phyloP scores from a whole-genome alignment of 2,329 filamentous ascomycete species.

The Plenodomus lindquistii region DNA sequence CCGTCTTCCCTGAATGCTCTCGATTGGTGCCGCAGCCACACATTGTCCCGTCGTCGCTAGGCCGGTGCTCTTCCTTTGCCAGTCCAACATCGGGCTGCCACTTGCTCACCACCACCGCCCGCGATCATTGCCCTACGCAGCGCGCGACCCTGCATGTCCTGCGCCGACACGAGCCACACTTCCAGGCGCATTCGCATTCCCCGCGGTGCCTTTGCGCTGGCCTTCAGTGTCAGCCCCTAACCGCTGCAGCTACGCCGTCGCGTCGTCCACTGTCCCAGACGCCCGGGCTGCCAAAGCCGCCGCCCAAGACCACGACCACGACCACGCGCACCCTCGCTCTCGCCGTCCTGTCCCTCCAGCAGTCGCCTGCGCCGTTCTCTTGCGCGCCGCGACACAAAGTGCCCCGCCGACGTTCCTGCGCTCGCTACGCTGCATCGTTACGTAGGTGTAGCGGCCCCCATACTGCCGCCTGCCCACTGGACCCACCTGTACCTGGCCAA shows the following conservation, averaged over 20 bases:
- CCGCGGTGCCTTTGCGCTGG: conserved; percentile 6
- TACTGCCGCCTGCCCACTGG: conserved; percentile 32
- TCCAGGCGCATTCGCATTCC: conserved; percentile 14
- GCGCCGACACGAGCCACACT: conserved; percentile 26
- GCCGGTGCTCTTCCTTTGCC: conserved; percentile 22
- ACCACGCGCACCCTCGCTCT: conserved; percentile 14
- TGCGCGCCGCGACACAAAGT: conserved; percentile 4
- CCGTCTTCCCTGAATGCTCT: conserved; percentile 22
- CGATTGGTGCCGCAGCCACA: conserved; percentile 31
- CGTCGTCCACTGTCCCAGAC: conserved; percentile 2
- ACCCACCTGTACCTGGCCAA: conserved; percentile 26
- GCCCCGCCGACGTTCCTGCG: conserved; percentile 13
- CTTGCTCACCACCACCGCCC: conserved; percentile 11
- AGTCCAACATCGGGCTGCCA: conserved; percentile 17
- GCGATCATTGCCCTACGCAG: conserved; percentile 31
- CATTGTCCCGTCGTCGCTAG: conserved; percentile 24
- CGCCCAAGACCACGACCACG: background rate
- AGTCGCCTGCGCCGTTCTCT: background rate
- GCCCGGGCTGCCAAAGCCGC: conserved; percentile 13
- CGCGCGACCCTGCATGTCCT: conserved; percentile 31
- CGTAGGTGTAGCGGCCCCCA: conserved; percentile 25
- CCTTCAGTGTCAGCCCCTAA: conserved; percentile 15
- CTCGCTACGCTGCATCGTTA: conserved; percentile 12
- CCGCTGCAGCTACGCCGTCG: conserved; percentile 21
- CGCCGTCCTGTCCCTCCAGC: background rate